A percentile compares a stretch with the other conserved stretches of the same genome.
These are phyloP conservation scores for Rhizoclosmatium sp. DNA, from an alignment of 192 early-diverging fungal species.

Conservation along the genomic window DNA sequence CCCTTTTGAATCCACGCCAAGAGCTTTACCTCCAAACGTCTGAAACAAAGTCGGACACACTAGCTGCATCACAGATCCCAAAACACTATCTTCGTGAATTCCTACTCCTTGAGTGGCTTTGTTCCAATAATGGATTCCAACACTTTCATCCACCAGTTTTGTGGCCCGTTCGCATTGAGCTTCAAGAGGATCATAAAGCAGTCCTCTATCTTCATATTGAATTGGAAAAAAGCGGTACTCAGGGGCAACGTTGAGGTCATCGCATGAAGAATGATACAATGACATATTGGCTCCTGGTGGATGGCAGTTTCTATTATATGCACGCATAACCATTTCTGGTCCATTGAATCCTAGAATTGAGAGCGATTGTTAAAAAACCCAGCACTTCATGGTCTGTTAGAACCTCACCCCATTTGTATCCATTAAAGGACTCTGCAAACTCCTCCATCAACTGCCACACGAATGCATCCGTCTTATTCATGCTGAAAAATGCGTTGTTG, in stretches of 20 bases:
- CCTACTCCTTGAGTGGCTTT: constrained; percentile 17
- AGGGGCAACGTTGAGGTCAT: constrained; percentile 11
- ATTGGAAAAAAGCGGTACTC: constrained; percentile 15
- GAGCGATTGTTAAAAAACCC: constrained; percentile 9
- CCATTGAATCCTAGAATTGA: constrained; percentile 27
- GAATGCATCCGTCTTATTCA: constrained; percentile 39
- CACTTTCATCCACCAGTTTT: constrained; percentile 5
- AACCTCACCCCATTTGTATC: constrained; percentile 37
- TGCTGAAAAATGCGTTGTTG: constrained; percentile 47
- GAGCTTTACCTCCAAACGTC: neutral
- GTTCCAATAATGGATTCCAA: constrained; percentile 49
- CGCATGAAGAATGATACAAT: neutral
- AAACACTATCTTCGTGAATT: constrained; percentile 1
- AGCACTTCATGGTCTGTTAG: neutral
- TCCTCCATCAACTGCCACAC: constrained; percentile 51
- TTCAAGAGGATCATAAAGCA: neutral
- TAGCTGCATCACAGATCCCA: constrained; percentile 36
- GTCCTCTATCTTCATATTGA: constrained; percentile 17
- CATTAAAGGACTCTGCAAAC: constrained; percentile 45
- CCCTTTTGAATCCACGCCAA: neutral
- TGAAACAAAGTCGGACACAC: constrained; percentile 37
- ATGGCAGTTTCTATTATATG: constrained; percentile 19
- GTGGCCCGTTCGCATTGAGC: neutral
- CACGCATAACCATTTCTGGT: constrained; percentile 20
- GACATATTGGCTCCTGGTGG: neutral